These are phyloP conservation scores for Rhododendron simsii DNA, from an alignment of 148 eudicot species.

Conservation along the genomic window DNA sequence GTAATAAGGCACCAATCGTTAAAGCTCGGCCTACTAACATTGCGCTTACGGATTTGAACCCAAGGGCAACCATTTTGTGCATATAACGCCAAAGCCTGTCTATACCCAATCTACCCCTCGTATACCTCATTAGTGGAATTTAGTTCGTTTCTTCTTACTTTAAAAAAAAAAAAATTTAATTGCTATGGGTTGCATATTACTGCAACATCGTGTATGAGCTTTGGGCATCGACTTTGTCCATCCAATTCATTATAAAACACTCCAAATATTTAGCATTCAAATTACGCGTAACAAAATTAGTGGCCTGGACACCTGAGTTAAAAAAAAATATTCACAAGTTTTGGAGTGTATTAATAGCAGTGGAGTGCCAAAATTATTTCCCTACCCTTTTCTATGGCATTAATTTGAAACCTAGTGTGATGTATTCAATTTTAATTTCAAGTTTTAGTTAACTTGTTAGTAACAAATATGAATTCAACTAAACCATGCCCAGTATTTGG, in stretches of 20 bases:
- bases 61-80: not conserved
- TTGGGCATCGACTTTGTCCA: not conserved
- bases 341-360: not conserved
- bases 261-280: not conserved
- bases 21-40: not conserved
- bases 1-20: not conserved
- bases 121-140: not conserved
- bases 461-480: slow-evolving; percentile 8
- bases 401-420: not conserved
- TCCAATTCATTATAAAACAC: not conserved
- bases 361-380: not conserved
- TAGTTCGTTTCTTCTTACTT: not conserved
- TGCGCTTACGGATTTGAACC: not conserved
- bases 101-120: not conserved
- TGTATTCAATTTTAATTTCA: not conserved
- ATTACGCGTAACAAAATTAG: not conserved
- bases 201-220: not conserved
- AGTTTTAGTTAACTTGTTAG: not conserved
- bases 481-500: slow-evolving; percentile 54
- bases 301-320: not conserved
- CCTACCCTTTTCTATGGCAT: not conserved
- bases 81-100: not conserved
- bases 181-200: not conserved
- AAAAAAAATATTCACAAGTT: not conserved
- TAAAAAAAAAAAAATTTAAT: not conserved